A percentile compares a stretch with the other conserved stretches of the same genome.
These are phyloP conservation scores for Penicillium sumatraense DNA, from an alignment of 2,329 filamentous ascomycete species.

Conservation along the genomic window DNA sequence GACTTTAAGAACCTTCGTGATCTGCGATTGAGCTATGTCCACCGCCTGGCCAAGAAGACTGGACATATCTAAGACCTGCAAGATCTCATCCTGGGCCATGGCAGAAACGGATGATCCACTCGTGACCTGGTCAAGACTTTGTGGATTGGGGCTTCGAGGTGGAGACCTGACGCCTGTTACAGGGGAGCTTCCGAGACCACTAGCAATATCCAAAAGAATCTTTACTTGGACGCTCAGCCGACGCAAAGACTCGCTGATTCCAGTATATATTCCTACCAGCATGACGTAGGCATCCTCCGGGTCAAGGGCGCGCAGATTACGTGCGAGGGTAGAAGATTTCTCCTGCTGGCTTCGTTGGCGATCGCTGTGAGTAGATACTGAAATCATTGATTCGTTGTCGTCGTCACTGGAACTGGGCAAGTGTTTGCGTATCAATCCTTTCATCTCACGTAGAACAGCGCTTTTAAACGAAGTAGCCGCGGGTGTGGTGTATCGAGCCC, in stretches of 20 bases:
- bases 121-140: constrained; percentile 49
- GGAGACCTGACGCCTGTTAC: constrained; percentile 51
- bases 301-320: constrained; percentile 84
- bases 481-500: constrained; percentile 76
- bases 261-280: constrained; percentile 80
- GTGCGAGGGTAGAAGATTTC: constrained; percentile 83
- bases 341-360: constrained; percentile 78
- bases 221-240: constrained; percentile 90
- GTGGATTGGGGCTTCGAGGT: constrained; percentile 50
- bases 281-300: constrained; percentile 83
- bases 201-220: constrained; percentile 90
- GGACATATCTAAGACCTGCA: constrained; percentile 68
- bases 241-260: constrained; percentile 83
- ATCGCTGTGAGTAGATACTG: constrained; percentile 76
- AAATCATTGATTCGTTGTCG: constrained; percentile 87
- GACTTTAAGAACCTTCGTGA: constrained; percentile 67
- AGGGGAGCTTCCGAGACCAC: constrained; percentile 53
- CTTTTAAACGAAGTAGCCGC: constrained; percentile 87
- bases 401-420: constrained; percentile 93
- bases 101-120: constrained; percentile 32
- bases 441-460: constrained; percentile 81
- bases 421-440: constrained; percentile 79
- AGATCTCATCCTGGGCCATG: constrained; percentile 61
- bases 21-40: constrained; percentile 67
- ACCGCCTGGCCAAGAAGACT: constrained; percentile 69